Base-by-base conservation (phyloP, 805 yeast genomes). In the Lipomyces chichibuensis region DNA sequence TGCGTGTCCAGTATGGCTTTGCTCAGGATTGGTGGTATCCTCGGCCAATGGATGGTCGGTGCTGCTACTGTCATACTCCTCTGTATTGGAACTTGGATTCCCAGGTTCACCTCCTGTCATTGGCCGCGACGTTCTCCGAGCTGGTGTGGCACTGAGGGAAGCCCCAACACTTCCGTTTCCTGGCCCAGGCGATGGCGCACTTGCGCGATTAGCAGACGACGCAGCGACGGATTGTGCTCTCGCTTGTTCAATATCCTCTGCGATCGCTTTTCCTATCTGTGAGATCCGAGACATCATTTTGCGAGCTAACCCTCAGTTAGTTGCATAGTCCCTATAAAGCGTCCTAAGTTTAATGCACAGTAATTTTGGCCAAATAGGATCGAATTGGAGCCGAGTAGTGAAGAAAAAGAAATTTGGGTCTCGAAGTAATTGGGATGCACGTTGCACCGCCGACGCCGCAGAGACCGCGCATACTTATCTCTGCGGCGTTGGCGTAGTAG, bases 241-340 rank as follows among this genome's bases (percentile, higher is more conserved):
- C 37, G 73, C 85, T 70, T 80, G 80, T 63, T 81, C 83, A 27
- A 88, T 74, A 75, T 88, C 92, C 63, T 88, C 92, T 8, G 85
- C 78, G 49, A 88, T 74, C 63, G 85, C 86, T 78, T 88, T 88
- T 61, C 89, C 84, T 9, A 87, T 74, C 79, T 88, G 91, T 11
- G 88, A 81, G 57, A 87, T 77, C 73, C 85, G 83, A 57, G 84
- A 82, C 72, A 86, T 83, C 89, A 86, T 86, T 23, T 57, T 49
- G 25, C 20, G 55, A 43, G 23, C 49, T 43, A 43, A 37, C 49
- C 23, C 23, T 23, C 11, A 20, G 33, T 29, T 53, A 11, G 25
- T 43, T 43, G 49, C 20, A 37, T 37, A 37, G n/a, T 13, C 13
- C 43, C 43, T 13, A 37, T 9, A 4, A 37, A 37, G 43, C 39